A percentile compares a stretch with the other conserved stretches of the same genome.
Evolutionary conservation across 495 filamentous ascomycete genomes (phyloP).

Genomic region (Viridothelium virens): DNA sequence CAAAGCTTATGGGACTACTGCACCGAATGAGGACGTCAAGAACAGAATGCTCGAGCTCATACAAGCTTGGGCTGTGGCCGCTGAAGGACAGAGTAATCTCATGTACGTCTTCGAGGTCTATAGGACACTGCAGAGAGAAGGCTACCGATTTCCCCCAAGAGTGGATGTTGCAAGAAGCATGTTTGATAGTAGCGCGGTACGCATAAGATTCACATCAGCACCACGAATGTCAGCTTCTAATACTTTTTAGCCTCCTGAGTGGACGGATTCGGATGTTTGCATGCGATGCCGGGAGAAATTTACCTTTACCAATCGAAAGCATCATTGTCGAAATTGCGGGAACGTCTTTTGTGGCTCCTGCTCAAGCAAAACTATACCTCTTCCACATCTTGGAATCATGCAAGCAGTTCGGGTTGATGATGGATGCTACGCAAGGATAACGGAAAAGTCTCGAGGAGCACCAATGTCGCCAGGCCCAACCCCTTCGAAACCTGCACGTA

Average conservation of each 20-base stretch:
- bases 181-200: constrained; percentile 91
- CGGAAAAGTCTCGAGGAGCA: constrained; percentile 54
- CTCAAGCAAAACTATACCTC: constrained; percentile 76
- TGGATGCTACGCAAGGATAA: constrained; percentile 85
- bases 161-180: constrained; percentile 85
- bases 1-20: constrained; percentile 65
- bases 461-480: constrained; percentile 35
- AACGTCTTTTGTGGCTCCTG: constrained; percentile 94
- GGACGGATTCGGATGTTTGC: constrained; percentile 96
- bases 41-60: constrained; percentile 86
- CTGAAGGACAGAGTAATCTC: constrained; percentile 76
- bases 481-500: constrained; percentile 45
- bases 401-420: constrained; percentile 94
- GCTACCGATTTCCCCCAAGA: constrained; percentile 81
- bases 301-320: constrained; percentile 95
- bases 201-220: constrained; percentile 31
- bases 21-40: constrained; percentile 76
- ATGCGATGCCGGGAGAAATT: constrained; percentile 95
- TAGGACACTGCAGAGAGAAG: constrained; percentile 68
- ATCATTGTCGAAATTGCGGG: constrained; percentile 95
- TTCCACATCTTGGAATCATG: constrained; percentile 88
- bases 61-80: constrained; percentile 85
- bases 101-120: constrained; percentile 85
- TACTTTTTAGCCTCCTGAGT: constrained; percentile 75
- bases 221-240: not conserved